Evolutionary conservation across 148 eudicot species (phyloP), one percentile per base, ranked within the genome.

Genomic region (Spergularia marina): DNA sequence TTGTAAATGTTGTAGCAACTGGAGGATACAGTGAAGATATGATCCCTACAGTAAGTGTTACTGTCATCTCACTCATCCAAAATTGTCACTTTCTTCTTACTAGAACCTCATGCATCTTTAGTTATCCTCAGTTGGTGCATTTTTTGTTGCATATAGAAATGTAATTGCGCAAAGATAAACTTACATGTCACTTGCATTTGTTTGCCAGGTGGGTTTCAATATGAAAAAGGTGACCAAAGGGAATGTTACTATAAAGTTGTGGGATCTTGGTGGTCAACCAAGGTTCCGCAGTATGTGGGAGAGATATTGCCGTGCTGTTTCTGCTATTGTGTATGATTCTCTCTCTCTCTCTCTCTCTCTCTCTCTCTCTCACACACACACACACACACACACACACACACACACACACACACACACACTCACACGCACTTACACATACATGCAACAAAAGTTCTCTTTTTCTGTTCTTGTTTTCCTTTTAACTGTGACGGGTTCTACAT

Each of bases 201-300:
- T 41, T 77, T 77, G 63, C 71, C 86, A 95, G 99, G 99, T 95
- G 55, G 99, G 99, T 56, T 95, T 95, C 68, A 95, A 95, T 81
- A 89, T 95, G 97, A 89, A 86, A 83, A 92, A 92, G 82, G 99
- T 92, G 66, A 95, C 99, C 72, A 96, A 92, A 81, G 99, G 98
- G 72, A 96, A 91, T 80, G 99, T 96, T 36, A 92, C 98, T 44
- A 96, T 96, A 81, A 96, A 96, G 84, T 80, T 96, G 86, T 96
- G 99, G 99, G 98, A 96, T 91, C 97, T 96, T 82, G 99, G 99
- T 51, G 99, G 98, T 77, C 99, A 96, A 82, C 99, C 99, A 80
- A 86, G 99, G 83, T 96, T 95, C 64, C 91, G 99, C 59, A 92
- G 98, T 77, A 95, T 95, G 99, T 95, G 99, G 99, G 99, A 95